Evolutionary conservation across 73 alveolate genomes (phyloP).

Genomic region (Blepharisma japonicum): DNA sequence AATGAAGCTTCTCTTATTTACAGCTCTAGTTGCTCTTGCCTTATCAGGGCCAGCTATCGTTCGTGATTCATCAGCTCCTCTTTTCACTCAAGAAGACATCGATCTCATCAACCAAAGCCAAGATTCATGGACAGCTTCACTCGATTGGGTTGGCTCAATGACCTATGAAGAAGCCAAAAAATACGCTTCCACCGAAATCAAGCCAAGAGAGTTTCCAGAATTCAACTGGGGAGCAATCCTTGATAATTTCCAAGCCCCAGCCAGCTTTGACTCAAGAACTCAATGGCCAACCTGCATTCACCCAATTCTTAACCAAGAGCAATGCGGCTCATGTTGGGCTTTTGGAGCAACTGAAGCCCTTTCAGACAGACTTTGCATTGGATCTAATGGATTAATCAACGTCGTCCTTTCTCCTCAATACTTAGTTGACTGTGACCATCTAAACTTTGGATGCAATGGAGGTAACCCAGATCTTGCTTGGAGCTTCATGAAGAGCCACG

Average conservation of each 20-base stretch:
- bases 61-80: neutral
- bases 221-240: constrained; percentile 23
- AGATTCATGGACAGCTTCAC: constrained; percentile 3
- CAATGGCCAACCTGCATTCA: constrained; percentile 27
- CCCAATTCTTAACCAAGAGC: constrained; percentile 32
- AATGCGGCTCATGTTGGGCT: constrained; percentile 99
- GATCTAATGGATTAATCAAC: constrained; percentile 42
- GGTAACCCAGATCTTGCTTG: constrained; percentile 44
- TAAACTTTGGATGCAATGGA: constrained; percentile 76
- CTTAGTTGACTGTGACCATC: constrained; percentile 65
- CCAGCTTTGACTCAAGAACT: constrained; percentile 13
- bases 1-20: neutral
- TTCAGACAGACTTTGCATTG: constrained; percentile 93
- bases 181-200: too few relatives aligned
- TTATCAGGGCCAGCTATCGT: neutral
- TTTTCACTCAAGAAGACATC: constrained; percentile 16
- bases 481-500: neutral
- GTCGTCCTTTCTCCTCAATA: constrained; percentile 73
- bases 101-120: neutral
- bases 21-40: neutral
- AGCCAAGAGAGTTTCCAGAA: constrained; percentile 3
- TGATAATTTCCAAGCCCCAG: constrained; percentile 15
- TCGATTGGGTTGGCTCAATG: neutral
- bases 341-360: constrained; percentile 93
- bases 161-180: neutral